Evolutionary conservation across 179 eudicot genomes (phyloP), one percentile per base, ranked within the genome.

Genomic region (Corrigiola litoralis): DNA sequence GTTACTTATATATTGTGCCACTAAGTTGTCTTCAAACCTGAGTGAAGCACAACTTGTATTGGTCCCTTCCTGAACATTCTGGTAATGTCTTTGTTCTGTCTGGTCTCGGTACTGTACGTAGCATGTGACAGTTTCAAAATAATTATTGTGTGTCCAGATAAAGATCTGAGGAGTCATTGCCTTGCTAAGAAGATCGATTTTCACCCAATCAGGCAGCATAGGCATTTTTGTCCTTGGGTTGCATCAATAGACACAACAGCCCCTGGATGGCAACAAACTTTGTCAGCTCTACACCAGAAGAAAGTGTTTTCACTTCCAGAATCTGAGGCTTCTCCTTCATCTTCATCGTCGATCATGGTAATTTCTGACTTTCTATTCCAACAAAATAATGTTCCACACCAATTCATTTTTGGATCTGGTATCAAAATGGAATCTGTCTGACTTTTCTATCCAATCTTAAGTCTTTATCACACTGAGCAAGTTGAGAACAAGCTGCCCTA

Each of bases 141-240:
- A 12, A 6, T 56, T 25, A 21, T 38, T 33, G n/a, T 25, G 24
- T 61, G 46, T 52, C 48, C 80, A 85, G 95, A 71, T 55, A 72
- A 69, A 47, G 50, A 74, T 70, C 9, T 38, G 20, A 74, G 62
- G 44, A 63, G 73, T 57, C 58, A 50, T 46, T 68, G 67, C 20
- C 36, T 31, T 10, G 66, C 61, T 55, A 75, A 80, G 57, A 66
- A 48, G 49, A 78, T 76, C 84, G 89, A 79, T 62, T 94, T 94
- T 75, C 86, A 94, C 74, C 94, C 94, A 65, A 77, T 92, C 63
- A 77, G 74, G 71, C 98, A 85, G 78, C 98, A 92, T 70, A 79
- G 96, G 52, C 83, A 81, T 71, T 92, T 92, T 79, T 94, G 99
- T 69, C 95, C 99, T 48, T 94, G 97, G 99, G 82, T 84, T 63